Conservation (phyloP, 352 stramenopile species). For the Halophytophthora batemanensis region DNA sequence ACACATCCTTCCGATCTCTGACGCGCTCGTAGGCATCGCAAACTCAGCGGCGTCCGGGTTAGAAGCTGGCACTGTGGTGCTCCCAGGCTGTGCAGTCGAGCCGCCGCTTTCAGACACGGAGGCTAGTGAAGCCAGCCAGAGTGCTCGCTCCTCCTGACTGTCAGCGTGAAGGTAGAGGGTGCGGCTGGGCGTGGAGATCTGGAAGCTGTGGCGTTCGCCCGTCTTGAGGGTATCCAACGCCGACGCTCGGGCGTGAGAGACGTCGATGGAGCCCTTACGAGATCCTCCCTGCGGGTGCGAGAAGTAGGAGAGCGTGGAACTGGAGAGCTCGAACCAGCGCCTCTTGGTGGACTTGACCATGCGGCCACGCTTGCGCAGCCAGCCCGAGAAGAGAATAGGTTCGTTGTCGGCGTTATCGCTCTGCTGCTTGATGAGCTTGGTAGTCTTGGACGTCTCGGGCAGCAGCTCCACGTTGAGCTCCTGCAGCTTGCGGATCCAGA, state of each 20-base stretch:
- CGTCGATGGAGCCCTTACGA: conserved; percentile 70
- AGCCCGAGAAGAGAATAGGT: conserved; percentile 69
- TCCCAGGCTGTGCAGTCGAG: conserved; percentile 13
- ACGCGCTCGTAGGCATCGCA: conserved; percentile 23
- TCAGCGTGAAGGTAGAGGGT: conserved; percentile 79
- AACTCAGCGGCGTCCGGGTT: conserved; percentile 24
- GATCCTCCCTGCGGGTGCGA: conserved; percentile 69
- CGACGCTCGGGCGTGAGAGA: conserved; percentile 52
- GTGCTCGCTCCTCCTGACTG: conserved; percentile 77
- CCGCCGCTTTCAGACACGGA: conserved; percentile 47
- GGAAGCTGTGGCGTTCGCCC: conserved; percentile 78
- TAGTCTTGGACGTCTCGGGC: conserved; percentile 46
- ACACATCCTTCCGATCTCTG: conserved; percentile 51
- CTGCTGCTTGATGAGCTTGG: conserved; percentile 54
- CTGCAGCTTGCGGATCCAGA: conserved; percentile 83
- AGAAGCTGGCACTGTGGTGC: conserved; percentile 2
- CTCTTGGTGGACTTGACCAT: conserved; percentile 87
- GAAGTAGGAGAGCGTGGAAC: conserved; percentile 69
- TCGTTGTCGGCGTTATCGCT: conserved; percentile 49
- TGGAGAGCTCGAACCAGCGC: conserved; percentile 81
- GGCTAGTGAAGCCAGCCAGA: conserved; percentile 73
- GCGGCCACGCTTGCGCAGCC: conserved; percentile 80
- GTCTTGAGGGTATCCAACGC: conserved; percentile 79
- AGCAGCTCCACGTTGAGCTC: conserved; percentile 67
- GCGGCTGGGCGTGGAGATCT: conserved; percentile 54